Evolutionary conservation across 192 early-diverging fungal species (phyloP), one percentile per base, ranked within the genome.

Genomic region (Gigaspora rosea): DNA sequence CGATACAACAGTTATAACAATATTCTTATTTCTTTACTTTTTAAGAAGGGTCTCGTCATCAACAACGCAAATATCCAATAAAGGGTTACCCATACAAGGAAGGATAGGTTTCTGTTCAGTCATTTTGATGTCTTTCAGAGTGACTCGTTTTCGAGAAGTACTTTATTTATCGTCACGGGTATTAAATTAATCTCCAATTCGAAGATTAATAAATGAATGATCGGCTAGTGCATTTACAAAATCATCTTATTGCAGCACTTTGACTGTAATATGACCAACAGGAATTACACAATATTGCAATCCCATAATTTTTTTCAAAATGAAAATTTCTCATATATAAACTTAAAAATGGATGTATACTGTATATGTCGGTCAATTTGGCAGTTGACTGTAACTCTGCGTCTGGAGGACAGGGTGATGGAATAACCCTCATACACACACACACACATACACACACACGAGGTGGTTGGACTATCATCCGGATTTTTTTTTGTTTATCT

Each of bases 71-170:
- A 99, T 99, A 88, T 99, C 97, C 78, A 99, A 92, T 78, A 99
- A 87, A 58, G 97, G 97, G 90, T 99, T 99, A 83, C 93, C 97
- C 86, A 97, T 93, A 78, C 94, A 95, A 79, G 97, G 89, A 75
- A 99, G 84, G 51, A 59, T 75, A 68, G 16, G 33, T 5, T 32
- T 64, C 15, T 64, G 62, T 35, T 64, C 62, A 0, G 13, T 35
- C 62, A 64, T 64, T 18, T 41, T 41, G 0, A 41, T 3, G 41
- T 2, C 41, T 41, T 7, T 0, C 2, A 7, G 2, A 1, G 0
- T 41, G 41, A 41, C 0, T 41, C 3, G 41, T 41, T 41, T 41
- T 41, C 3, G 7, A 7, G 2, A n/a, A 41, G 41, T 41, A 41
- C 3, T 41, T 2, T 41, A 41, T 5, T 41, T 41, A n/a, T n/a